Evolutionary conservation across 495 filamentous ascomycete genomes (phyloP).

Genomic region (Podospora didyma): DNA sequence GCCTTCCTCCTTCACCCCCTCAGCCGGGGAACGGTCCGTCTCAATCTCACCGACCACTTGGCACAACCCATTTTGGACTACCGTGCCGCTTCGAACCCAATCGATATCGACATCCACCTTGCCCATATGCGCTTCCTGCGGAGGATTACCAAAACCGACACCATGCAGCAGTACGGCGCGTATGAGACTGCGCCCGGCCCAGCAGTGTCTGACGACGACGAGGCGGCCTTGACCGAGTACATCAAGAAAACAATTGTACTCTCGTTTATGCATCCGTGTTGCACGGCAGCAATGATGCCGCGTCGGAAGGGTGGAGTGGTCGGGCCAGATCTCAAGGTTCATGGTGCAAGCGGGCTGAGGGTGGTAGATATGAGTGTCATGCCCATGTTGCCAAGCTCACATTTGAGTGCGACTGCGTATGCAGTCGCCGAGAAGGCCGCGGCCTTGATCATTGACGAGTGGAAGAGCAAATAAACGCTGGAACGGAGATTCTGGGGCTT

Average conservation of each 20-base stretch:
- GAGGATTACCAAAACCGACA: constrained; percentile 16
- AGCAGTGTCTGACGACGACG: not conserved
- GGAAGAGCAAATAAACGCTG: no score
- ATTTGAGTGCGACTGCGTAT: constrained; percentile 10
- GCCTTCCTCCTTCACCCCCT: constrained; percentile 28
- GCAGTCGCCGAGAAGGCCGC: constrained; percentile 20
- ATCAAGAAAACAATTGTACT: not conserved
- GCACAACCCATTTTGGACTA: constrained; percentile 9
- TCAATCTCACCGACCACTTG: constrained; percentile 1
- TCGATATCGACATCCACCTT: constrained; percentile 19
- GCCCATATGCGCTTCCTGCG: constrained; percentile 14
- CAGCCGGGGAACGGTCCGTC: constrained; percentile 18
- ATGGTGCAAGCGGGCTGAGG: constrained; percentile 53
- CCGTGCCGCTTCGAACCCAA: constrained; percentile 7
- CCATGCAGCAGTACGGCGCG: constrained; percentile 7
- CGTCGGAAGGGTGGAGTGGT: constrained; percentile 47
- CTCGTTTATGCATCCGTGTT: constrained; percentile 18
- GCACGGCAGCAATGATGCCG: constrained; percentile 48
- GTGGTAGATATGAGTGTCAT: constrained; percentile 62
- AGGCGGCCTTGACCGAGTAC: constrained; percentile 7
- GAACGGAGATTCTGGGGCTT: no score
- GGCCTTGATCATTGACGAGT: no score
- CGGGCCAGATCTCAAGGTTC: constrained; percentile 43
- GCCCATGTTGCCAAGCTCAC: constrained; percentile 41
- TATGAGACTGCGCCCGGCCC: constrained; percentile 10